Base-by-base conservation (phyloP, 176 grass and related monocot genomes). In the Avena atlantica region DNA sequence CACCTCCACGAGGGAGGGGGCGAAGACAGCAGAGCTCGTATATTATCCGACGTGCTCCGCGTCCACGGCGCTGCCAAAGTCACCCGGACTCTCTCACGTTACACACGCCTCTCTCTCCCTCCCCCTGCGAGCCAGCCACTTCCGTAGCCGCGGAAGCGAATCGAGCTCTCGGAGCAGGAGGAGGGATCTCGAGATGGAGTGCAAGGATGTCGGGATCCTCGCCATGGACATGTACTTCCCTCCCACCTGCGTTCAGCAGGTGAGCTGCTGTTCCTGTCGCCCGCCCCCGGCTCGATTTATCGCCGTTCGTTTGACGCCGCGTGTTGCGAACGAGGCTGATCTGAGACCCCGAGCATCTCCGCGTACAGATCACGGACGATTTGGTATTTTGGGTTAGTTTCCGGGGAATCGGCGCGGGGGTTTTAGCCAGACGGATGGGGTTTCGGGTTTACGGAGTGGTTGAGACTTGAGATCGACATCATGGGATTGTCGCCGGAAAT, bases 171-270 rank as follows among this genome's bases (percentile, higher is more conserved):
- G 45, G 70, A 74, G 71, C 71, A 25, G 72, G 6, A 74, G 44
- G 44, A 40, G 40, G 58, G 86, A 53, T 80, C 58, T 24, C 83
- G 74, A 44, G 82, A 93, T 93, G 95, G 92, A 89, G 77, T 66
- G 29, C 64, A 94, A 94, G 84, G 90, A 96, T 84, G 97, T 93
- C 19, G 97, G 97, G 50, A 91, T 99, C 82, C 94, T 96, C 48
- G 97, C 97, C 92, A 93, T 99, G 87, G 97, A 93, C 78, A 90
- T 96, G 82, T 98, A 98, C 82, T 98, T 96, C 85, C 96, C 96
- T 86, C 85, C 90, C 86, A 85, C 88, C 88, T 93, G 84, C 83
- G 92, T 96, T 16, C 88, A 81, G 13, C 96, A 96, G 90, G 95
- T 95, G 55, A 55, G 60, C 3, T 19, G 9, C 4, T 55, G 4